Conservation (phyloP, 1,139 yeast genomes). For the Geotrichum klebahnii region DNA sequence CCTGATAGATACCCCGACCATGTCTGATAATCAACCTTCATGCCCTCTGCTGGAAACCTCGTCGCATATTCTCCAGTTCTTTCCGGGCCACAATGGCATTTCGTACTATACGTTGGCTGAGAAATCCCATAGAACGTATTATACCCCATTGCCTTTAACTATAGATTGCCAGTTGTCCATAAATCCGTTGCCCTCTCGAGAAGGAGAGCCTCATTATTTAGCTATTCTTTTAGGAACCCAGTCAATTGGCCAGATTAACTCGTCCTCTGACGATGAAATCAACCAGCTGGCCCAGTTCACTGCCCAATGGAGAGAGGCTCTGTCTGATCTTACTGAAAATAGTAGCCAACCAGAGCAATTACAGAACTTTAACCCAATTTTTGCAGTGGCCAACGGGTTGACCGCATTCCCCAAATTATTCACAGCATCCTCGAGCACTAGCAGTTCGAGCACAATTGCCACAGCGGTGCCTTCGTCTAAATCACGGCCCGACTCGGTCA, state of each 20-base stretch:
- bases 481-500: background rate
- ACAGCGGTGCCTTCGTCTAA: background rate
- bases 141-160: conserved; percentile 11
- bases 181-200: conserved; percentile 6
- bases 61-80: conserved; percentile 19
- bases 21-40: no score
- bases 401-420: background rate
- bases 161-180: conserved; percentile 1
- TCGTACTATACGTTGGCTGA: conserved; percentile 19
- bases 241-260: conserved; percentile 17
- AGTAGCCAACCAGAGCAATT: no score
- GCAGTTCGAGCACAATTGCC: background rate
- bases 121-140: conserved; percentile 13
- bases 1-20: no score
- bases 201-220: conserved; percentile 1
- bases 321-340: no score
- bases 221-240: conserved; percentile 3
- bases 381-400: background rate
- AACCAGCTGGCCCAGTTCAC: conserved; percentile 15
- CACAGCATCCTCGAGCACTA: background rate
- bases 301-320: conserved; percentile 22
- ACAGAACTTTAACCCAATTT: no score
- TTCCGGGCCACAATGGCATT: conserved; percentile 3
- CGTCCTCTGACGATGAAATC: background rate
- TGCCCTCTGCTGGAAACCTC: conserved; percentile 20